These are phyloP conservation scores for Aspergillus arachidicola DNA, from an alignment of 2,329 filamentous ascomycete species.

Conservation along the genomic window DNA sequence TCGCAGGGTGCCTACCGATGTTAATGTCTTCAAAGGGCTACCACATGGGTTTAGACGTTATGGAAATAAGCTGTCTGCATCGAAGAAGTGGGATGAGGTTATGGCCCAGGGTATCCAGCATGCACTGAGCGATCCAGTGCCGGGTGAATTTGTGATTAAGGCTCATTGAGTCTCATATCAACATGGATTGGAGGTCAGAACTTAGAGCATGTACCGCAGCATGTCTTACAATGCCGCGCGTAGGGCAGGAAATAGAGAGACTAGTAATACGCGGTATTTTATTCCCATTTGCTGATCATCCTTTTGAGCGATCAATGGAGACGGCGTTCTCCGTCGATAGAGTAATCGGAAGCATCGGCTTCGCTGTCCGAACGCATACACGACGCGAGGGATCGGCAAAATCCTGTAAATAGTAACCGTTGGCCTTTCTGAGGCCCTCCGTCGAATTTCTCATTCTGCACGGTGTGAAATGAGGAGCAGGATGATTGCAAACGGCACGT, in stretches of 20 bases:
- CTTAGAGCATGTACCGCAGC: not conserved
- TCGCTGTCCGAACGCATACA: not conserved
- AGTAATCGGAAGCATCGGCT: not conserved
- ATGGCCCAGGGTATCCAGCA: slow-evolving; percentile 33
- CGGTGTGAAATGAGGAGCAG: not conserved
- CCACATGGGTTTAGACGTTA: slow-evolving; percentile 54
- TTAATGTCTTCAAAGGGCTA: slow-evolving; percentile 54
- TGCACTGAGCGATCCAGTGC: slow-evolving; percentile 27
- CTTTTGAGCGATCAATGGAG: not conserved
- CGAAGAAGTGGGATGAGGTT: slow-evolving; percentile 33
- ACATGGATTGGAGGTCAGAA: not conserved
- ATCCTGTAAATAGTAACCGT: not conserved
- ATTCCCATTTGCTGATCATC: not conserved
- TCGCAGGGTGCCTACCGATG: slow-evolving; percentile 51
- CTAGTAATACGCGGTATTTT: not conserved
- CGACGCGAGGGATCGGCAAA: not conserved
- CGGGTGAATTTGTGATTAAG: slow-evolving; percentile 1
- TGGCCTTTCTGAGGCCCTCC: not conserved
- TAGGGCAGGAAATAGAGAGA: not conserved
- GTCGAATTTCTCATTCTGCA: not conserved
- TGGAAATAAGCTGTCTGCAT: slow-evolving; percentile 28
- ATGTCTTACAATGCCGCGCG: not conserved
- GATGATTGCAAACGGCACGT: not conserved
- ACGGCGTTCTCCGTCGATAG: not conserved
- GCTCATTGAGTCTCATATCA: not conserved